Evolutionary conservation across 1,284 basidiomycete species (phyloP).

Genomic region (Cryptococcus sp.): DNA sequence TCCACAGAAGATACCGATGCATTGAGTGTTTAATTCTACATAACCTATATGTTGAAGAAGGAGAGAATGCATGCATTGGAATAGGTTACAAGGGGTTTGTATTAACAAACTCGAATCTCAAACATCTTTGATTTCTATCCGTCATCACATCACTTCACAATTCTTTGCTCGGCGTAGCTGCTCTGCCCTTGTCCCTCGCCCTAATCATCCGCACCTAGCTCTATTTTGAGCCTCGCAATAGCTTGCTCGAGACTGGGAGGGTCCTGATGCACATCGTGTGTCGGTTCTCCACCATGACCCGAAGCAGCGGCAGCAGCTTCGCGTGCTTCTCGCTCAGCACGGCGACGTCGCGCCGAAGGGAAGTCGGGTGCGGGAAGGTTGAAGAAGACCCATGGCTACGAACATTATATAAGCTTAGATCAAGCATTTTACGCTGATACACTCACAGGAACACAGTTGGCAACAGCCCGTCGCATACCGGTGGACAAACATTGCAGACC

Average conservation of each 20-base stretch:
- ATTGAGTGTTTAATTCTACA: no score
- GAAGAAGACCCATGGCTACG: slow-evolving; percentile 49
- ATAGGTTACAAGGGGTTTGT: no score
- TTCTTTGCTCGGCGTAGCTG: no score
- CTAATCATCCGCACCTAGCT: slow-evolving; percentile 5
- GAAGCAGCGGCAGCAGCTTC: slow-evolving; percentile 57
- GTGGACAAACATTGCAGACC: slow-evolving; percentile 91
- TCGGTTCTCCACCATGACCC: slow-evolving; percentile 41
- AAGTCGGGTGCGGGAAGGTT: slow-evolving; percentile 54
- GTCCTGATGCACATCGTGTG: slow-evolving; percentile 35
- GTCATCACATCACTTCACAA: no score
- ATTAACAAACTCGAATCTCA: no score
- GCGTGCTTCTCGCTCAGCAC: slow-evolving; percentile 54
- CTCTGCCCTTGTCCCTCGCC: no score
- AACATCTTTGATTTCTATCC: no score
- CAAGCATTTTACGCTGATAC: neutral
- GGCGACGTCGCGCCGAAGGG: slow-evolving; percentile 59
- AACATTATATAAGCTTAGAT: neutral
- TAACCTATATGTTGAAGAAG: no score
- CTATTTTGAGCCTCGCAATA: slow-evolving; percentile 34
- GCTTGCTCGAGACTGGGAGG: slow-evolving; percentile 41
- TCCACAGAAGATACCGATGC: no score
- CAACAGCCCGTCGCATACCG: slow-evolving; percentile 91
- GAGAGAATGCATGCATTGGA: no score
- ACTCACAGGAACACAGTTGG: slow-evolving; percentile 64